These are phyloP conservation scores for Mycena leptocephala DNA, from an alignment of 768 basidiomycete species.

Conservation along the genomic window DNA sequence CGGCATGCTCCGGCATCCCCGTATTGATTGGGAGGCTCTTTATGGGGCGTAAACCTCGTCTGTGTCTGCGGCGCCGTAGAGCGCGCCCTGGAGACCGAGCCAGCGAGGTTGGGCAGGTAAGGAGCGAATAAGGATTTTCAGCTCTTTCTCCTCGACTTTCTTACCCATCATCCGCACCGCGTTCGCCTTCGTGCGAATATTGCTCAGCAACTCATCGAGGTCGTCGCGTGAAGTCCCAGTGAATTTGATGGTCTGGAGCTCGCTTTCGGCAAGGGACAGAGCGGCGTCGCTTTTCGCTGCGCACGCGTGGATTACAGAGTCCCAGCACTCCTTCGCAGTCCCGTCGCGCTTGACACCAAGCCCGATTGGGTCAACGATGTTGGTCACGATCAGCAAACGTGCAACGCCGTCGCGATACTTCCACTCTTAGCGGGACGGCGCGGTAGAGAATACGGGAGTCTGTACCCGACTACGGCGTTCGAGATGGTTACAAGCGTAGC, in stretches of 20 bases:
- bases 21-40: background rate
- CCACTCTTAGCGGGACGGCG: conserved; percentile 14
- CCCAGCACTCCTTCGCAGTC: conserved; percentile 15
- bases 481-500: too few species aligned
- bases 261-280: conserved; percentile 17
- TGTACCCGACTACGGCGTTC: too few species aligned
- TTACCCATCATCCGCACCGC: background rate
- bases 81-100: conserved; percentile 13
- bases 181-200: conserved; percentile 10
- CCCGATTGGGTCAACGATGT: conserved; percentile 19
- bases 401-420: conserved; percentile 9
- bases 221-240: background rate
- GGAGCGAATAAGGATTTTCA: conserved; percentile 16
- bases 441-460: conserved; percentile 19
- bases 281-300: conserved; percentile 10
- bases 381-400: background rate
- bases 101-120: background rate
- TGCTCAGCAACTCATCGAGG: background rate
- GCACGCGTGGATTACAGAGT: background rate
- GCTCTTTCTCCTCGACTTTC: conserved; percentile 1
- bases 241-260: conserved; percentile 12
- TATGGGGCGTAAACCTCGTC: conserved; percentile 10
- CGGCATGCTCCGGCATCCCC: conserved; percentile 4
- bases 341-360: conserved; percentile 16
- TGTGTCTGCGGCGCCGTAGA: background rate